Evolutionary conservation across 305 asterid genomes (phyloP).

Genomic region (Ilex paraguariensis): DNA sequence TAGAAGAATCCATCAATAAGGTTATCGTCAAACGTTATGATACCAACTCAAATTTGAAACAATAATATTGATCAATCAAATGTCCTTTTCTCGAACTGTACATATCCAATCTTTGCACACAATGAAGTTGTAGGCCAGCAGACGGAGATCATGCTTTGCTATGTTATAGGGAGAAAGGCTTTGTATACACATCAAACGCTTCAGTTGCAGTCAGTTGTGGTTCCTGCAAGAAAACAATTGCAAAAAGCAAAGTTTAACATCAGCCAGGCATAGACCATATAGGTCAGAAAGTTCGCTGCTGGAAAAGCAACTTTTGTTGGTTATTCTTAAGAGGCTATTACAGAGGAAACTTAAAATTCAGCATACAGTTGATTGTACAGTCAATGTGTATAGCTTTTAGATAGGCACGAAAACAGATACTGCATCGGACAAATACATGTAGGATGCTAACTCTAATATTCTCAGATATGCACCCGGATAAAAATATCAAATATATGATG

Average conservation of each 20-base stretch:
- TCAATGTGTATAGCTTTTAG: too few species aligned
- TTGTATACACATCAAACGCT: constrained; percentile 69
- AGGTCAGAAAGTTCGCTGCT: not conserved
- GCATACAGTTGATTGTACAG: not conserved
- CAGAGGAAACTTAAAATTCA: not conserved
- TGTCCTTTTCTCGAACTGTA: not conserved
- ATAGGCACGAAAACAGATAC: too few species aligned
- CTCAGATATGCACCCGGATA: too few species aligned
- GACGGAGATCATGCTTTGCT: constrained; percentile 5
- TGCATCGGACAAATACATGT: too few species aligned
- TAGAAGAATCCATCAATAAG: too few species aligned
- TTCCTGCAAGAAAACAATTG: constrained; percentile 32
- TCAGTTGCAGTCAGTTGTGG: constrained; percentile 80
- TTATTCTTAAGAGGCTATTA: not conserved
- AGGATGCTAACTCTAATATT: too few species aligned
- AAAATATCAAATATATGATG: too few species aligned
- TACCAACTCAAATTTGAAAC: too few species aligned
- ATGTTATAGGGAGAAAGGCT: constrained; percentile 68
- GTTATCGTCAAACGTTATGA: too few species aligned
- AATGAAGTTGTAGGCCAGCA: constrained; percentile 7
- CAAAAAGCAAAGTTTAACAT: not conserved
- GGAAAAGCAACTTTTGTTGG: not conserved
- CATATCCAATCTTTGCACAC: constrained; percentile 6
- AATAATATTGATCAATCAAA: too few species aligned
- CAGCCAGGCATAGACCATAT: not conserved